Evolutionary conservation across 179 eudicot genomes (phyloP), one percentile per base, ranked within the genome.

Genomic region (Spinacia oleracea): DNA sequence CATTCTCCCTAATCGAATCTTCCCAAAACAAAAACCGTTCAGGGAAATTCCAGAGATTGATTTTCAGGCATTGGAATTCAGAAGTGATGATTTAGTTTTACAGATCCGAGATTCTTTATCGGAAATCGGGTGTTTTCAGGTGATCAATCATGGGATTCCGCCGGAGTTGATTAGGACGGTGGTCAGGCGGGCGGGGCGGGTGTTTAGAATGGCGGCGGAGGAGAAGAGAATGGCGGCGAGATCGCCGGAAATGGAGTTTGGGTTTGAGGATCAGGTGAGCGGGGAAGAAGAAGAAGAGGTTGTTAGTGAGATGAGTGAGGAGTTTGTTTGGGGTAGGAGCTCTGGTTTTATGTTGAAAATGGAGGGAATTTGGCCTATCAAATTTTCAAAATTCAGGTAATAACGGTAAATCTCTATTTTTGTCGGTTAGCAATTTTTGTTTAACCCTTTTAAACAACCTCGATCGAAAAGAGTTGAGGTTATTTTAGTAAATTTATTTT

Each of bases 381-480:
- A 87, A 31, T 92, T 77, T 89, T 91, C 89, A 82, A 88, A 88
- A 81, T 94, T 92, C 91, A 90, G 98, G 98, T 92, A 84, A 46
- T 76, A 77, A 82, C 82, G 80, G 79, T 40, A 55, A 38, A 11
- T 67, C 46, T 70, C 1, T 9, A 0, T 45, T 46, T 25, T 48
- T 63, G 25, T 4, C 14, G 4, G 18, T 27, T 50, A 6, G 34
- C 27, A 50, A 11, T 8, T 40, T 23, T 34, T 25, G 18, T 53
- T 21, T 8, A 3, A 2, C n/a, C 5, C 15, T 18, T 31, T 72
- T 0, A 2, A 14, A 14, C 27, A 42, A n/a, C 3, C 16, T 38
- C 40, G n/a, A n/a, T n/a, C n/a, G n/a, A n/a, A n/a, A n/a, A n/a
- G n/a, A n/a, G n/a, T n/a, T n/a, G n/a, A n/a, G n/a, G n/a, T n/a